Conservation (phyloP, 2,329 filamentous ascomycete species). For the Cryphonectria parasitica region DNA sequence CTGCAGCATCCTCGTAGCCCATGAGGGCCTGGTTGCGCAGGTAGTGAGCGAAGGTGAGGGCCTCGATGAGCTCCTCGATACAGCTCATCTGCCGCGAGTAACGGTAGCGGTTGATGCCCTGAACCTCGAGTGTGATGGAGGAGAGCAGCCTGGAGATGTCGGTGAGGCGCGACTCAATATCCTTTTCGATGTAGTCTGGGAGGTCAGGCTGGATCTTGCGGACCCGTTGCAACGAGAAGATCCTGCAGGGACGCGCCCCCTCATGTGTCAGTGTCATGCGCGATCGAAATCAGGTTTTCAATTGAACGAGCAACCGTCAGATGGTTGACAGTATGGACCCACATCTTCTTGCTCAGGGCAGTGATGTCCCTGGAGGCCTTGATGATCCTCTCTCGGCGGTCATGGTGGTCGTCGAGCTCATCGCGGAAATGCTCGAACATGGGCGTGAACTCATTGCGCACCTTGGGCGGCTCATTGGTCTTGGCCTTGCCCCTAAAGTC, state of each 20-base stretch:
- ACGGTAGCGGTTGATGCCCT: constrained; percentile 78
- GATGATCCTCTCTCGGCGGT: constrained; percentile 85
- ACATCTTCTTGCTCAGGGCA: constrained; percentile 97
- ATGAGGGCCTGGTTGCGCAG: constrained; percentile 77
- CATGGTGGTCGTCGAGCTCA: constrained; percentile 93
- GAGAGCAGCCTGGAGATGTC: constrained; percentile 73
- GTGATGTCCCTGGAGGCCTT: constrained; percentile 94
- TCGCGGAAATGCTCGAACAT: constrained; percentile 88
- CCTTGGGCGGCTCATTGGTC: constrained; percentile 35
- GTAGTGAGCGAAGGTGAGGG: constrained; percentile 86
- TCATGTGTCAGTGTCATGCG: constrained; percentile 13
- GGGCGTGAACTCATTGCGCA: constrained; percentile 57
- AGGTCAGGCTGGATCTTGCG: constrained; percentile 65
- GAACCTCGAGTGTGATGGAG: constrained; percentile 71
- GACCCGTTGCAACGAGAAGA: constrained; percentile 81
- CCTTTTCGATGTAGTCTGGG: constrained; percentile 69
- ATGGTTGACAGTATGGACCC: constrained; percentile 36
- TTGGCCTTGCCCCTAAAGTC: constrained; percentile 57
- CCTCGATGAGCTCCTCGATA: constrained; percentile 94
- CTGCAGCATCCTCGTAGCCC: constrained; percentile 62
- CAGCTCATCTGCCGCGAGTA: constrained; percentile 82
- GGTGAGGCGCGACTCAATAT: constrained; percentile 69
- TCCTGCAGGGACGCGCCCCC: constrained; percentile 52
- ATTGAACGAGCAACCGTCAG: neutral
- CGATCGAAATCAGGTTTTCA: neutral